Evolutionary conservation across 345 rosid genomes (phyloP).

Genomic region (Eucalyptus melliodora): DNA sequence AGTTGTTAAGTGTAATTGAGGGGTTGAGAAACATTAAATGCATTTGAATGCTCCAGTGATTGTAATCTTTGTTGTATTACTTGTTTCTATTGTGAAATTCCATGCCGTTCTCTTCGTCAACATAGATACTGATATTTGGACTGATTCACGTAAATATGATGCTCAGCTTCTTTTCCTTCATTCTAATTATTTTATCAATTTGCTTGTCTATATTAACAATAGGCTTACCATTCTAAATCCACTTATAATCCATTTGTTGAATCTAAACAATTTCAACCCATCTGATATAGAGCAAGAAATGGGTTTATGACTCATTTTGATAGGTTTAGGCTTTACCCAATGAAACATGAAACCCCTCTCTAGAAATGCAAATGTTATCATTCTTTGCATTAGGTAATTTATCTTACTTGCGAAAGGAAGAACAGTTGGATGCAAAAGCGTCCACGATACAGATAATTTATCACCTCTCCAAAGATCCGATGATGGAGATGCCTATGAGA

Average conservation of each 20-base stretch:
- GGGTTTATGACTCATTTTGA: background rate
- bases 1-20: too few species aligned
- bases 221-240: background rate
- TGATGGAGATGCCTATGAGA: background rate
- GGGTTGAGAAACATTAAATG: too few species aligned
- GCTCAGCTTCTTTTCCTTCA: background rate
- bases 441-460: background rate
- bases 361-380: background rate
- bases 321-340: background rate
- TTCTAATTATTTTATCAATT: too few species aligned
- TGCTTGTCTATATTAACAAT: background rate
- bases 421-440: background rate
- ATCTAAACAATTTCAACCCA: background rate
- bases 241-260: too few species aligned
- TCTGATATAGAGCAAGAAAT: background rate
- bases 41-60: too few species aligned
- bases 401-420: background rate
- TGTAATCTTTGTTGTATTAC: rapidly evolving
- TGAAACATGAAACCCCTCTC: background rate
- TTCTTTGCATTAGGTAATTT: background rate
- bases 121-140: too few species aligned
- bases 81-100: too few species aligned
- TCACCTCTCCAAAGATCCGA: background rate
- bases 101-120: rapidly evolving
- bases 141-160: too few species aligned